A percentile compares a stretch with the other conserved stretches of the same genome.
Conservation (phyloP, 768 basidiomycete genomes). For the Phaeotremella skinneri region DNA sequence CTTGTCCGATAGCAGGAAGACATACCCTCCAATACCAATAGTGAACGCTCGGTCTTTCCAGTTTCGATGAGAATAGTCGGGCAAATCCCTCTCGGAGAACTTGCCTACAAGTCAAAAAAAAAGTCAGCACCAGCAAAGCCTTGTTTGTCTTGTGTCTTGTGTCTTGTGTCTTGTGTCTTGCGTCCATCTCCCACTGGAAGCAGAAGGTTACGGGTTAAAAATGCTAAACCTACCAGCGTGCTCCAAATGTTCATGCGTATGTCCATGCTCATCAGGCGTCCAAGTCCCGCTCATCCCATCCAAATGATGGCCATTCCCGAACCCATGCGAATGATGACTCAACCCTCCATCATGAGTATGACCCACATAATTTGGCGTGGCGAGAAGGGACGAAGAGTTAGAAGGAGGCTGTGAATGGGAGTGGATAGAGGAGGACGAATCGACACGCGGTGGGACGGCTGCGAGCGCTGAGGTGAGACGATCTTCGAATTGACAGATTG, state of each 20-base stretch:
- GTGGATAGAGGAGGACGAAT: neutral
- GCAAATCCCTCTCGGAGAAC: conserved; percentile 86
- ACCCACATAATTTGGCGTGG: conserved; percentile 14
- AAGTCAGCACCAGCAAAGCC: too few relatives aligned
- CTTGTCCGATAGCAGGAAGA: conserved; percentile 11
- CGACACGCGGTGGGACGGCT: conserved; percentile 11
- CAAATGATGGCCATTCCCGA: conserved; percentile 54
- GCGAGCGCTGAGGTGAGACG: conserved; percentile 38
- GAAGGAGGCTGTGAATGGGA: conserved; percentile 1
- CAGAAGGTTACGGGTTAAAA: neutral
- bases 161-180: too few relatives aligned
- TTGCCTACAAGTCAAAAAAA: conserved; percentile 65
- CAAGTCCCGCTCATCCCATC: conserved; percentile 54
- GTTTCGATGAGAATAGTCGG: conserved; percentile 77
- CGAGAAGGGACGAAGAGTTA: conserved; percentile 12
- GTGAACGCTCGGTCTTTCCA: conserved; percentile 94
- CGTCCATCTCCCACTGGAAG: too few relatives aligned
- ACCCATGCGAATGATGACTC: conserved; percentile 39
- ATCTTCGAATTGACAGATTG: conserved; percentile 51
- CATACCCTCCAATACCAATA: conserved; percentile 94
- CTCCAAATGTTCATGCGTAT: conserved; percentile 90
- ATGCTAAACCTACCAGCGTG: conserved; percentile 64
- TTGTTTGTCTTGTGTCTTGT: too few relatives aligned
- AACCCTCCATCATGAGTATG: conserved; percentile 59
- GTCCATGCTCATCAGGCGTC: conserved; percentile 73